Evolutionary conservation across 2,329 filamentous ascomycete genomes (phyloP).

Genomic region (Calonectria henricotiae): DNA sequence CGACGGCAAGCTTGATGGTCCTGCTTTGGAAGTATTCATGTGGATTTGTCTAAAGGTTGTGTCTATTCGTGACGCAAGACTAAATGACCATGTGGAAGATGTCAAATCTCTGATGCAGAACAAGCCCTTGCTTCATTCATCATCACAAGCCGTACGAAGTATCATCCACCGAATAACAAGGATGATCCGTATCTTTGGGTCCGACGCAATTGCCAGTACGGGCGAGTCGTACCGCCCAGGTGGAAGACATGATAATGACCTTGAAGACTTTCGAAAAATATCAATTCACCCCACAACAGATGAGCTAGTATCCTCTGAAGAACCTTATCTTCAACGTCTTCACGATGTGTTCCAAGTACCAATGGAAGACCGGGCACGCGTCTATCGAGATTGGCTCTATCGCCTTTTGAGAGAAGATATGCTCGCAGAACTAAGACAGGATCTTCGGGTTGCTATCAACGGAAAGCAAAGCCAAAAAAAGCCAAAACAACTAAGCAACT

Average conservation of each 20-base stretch:
- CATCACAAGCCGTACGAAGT: constrained; percentile 48
- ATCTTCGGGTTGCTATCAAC: constrained; percentile 68
- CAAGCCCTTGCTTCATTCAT: constrained; percentile 48
- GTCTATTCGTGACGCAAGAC: constrained; percentile 40
- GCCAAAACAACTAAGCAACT: constrained; percentile 59
- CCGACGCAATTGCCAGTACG: constrained; percentile 10
- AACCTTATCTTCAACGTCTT: constrained; percentile 71
- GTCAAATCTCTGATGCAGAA: constrained; percentile 52
- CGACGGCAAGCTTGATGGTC: constrained; percentile 53
- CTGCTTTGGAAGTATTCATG: constrained; percentile 59
- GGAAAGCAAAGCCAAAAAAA: constrained; percentile 64
- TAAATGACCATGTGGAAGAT: constrained; percentile 34
- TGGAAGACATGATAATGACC: constrained; percentile 83
- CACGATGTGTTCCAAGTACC: constrained; percentile 64
- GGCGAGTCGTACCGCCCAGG: constrained; percentile 64
- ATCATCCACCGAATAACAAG: constrained; percentile 61
- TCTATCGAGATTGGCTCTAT: constrained; percentile 81
- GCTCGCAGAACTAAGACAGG: constrained; percentile 76
- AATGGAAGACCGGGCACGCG: constrained; percentile 58
- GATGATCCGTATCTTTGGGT: constrained; percentile 52
- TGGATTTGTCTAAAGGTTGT: constrained; percentile 68
- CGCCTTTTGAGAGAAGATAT: constrained; percentile 81
- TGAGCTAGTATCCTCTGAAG: constrained; percentile 71
- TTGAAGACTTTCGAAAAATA: constrained; percentile 73
- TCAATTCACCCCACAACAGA: constrained; percentile 77